A percentile compares a stretch with the other conserved stretches of the same genome.
Evolutionary conservation across 176 grass and related monocot genomes (phyloP).

Genomic region (Hordeum marinum): DNA sequence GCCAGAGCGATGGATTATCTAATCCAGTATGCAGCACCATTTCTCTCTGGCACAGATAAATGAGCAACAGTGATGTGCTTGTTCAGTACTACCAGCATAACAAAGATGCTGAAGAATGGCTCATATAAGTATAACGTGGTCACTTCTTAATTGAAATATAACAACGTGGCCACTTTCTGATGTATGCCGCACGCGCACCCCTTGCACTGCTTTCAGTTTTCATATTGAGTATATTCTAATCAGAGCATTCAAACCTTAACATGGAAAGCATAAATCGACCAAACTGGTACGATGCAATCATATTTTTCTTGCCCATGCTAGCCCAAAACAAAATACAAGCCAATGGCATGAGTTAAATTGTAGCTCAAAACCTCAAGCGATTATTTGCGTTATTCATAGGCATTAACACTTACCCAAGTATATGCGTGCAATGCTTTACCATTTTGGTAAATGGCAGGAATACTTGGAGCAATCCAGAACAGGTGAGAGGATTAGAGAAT

Average conservation of each 20-base stretch:
- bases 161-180: not conserved
- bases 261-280: not conserved
- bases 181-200: not conserved
- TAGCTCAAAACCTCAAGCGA: not conserved
- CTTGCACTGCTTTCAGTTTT: not conserved
- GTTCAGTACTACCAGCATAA: not conserved
- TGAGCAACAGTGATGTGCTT: not conserved
- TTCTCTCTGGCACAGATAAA: not conserved
- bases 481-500: constrained; percentile 68
- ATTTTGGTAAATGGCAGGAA: constrained; percentile 42
- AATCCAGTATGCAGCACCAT: not conserved
- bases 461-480: constrained; percentile 68
- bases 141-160: not conserved
- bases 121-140: not conserved
- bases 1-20: not conserved
- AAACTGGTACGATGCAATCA: not conserved
- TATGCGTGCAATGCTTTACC: not conserved
- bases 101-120: not conserved
- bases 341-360: not conserved
- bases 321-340: not conserved
- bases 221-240: not conserved
- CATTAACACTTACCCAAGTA: not conserved
- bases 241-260: not conserved
- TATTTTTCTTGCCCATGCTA: not conserved
- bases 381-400: not conserved